These are phyloP conservation scores for Protostelium mycophagum DNA, from an alignment of 78 protist genomes.

Conservation along the genomic window DNA sequence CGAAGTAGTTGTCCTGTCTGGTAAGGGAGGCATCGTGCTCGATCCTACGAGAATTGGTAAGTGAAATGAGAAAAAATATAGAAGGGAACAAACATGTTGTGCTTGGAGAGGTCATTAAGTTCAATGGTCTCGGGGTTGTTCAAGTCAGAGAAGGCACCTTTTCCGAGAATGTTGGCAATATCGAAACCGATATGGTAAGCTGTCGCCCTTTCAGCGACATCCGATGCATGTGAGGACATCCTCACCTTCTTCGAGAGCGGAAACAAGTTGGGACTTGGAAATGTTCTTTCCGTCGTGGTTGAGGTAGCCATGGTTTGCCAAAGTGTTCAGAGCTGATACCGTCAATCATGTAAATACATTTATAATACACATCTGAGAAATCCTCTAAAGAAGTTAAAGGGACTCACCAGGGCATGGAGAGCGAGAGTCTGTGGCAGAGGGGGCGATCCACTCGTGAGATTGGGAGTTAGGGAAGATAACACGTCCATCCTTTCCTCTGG, in stretches of 20 bases:
- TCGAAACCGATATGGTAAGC: neutral
- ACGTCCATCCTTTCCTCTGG: neutral
- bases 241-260: neutral
- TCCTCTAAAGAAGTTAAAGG: too few relatives aligned
- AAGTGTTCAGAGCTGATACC: neutral
- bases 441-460: neutral
- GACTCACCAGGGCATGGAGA: neutral
- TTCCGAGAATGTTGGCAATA: neutral
- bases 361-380: neutral
- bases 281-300: neutral
- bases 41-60: neutral
- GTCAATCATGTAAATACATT: neutral
- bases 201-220: neutral
- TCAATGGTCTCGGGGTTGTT: neutral
- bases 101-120: neutral
- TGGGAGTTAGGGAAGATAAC: neutral
- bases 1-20: neutral
- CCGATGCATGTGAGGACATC: neutral
- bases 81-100: neutral
- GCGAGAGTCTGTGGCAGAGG: neutral
- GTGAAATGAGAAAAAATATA: neutral
- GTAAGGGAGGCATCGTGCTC: neutral
- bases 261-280: neutral
- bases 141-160: neutral
- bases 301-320: neutral